Percentiles rank a stretch among this genome's conserved stretches.
Evolutionary conservation across 2,329 filamentous ascomycete genomes (phyloP).

Genomic region (Hypoxylon sp.): DNA sequence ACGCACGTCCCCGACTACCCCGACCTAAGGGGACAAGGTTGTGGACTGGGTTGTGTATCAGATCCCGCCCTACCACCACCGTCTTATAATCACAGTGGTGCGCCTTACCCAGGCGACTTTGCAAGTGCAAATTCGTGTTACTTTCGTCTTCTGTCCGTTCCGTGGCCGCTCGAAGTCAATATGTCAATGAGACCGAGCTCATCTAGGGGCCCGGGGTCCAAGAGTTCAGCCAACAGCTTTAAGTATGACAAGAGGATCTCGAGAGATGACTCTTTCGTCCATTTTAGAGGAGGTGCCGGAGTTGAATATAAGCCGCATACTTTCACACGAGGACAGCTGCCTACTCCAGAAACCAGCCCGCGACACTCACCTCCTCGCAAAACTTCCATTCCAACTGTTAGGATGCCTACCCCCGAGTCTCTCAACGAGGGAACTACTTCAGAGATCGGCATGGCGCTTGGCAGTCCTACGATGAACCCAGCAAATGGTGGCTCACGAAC

Average conservation of each 20-base stretch:
- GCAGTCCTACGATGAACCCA: slow-evolving; percentile 70
- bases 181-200: slow-evolving; percentile 58
- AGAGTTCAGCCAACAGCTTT: slow-evolving; percentile 48
- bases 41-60: slow-evolving; percentile 47
- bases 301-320: slow-evolving; percentile 56
- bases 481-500: slow-evolving; percentile 44
- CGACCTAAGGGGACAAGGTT: slow-evolving; percentile 44
- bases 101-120: slow-evolving; percentile 38
- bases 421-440: slow-evolving; percentile 56
- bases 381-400: slow-evolving; percentile 51
- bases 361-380: slow-evolving; percentile 49
- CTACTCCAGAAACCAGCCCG: slow-evolving; percentile 60
- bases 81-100: slow-evolving; percentile 47
- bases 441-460: slow-evolving; percentile 79
- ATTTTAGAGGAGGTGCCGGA: slow-evolving; percentile 49
- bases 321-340: slow-evolving; percentile 57
- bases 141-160: slow-evolving; percentile 45
- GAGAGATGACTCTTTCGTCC: slow-evolving; percentile 58
- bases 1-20: slow-evolving; percentile 49
- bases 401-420: slow-evolving; percentile 60
- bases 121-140: slow-evolving; percentile 44
- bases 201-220: slow-evolving; percentile 54
- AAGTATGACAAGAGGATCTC: slow-evolving; percentile 60
- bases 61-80: slow-evolving; percentile 46
- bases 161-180: slow-evolving; percentile 43